Base-by-base conservation (phyloP, 768 basidiomycete genomes). In the Lyophyllum atratum region DNA sequence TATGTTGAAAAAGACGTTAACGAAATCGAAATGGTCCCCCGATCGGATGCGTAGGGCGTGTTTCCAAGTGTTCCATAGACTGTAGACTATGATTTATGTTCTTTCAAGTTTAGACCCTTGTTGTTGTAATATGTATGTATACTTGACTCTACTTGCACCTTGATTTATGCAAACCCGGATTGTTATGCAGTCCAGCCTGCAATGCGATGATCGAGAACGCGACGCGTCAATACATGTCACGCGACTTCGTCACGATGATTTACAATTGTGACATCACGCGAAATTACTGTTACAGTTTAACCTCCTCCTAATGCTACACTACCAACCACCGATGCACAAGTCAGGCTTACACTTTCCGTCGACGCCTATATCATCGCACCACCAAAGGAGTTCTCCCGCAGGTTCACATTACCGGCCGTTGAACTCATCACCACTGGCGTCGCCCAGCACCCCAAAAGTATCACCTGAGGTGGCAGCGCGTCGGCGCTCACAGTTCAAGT, bases 401-500 rank as follows among this genome's bases (percentile, higher is more conserved):
- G 49, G 50, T 4, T 52, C 58, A 10, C 50, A 59, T 45, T 66
- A 72, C 40, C 66, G 67, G 22, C 82, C 80, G 1, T 29, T 70
- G 4, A 78, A 73, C 52, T 82, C 85, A 0, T 86, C 85, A 0
- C 85, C 84, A 0, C 76, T 86, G 4, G 81, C 77, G 0, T 78
- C 79, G 25, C 76, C 79, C 5, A 64, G 57, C 31, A 69, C 70
- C 2, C 72, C 64, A n/a, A 76, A 63, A 31, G 72, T 78, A 0
- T 84, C 85, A 3, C 83, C 84, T 7, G 11, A 40, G 39, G 71
- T 76, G 7, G 69, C 69, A 25, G 71, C 77, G 59, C 81, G 85
- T 42, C 80, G 85, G 8, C 78, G 78, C 4, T 70, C 77, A n/a
- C 84, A 85, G 42, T 86, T 82, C 67, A 86, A 86, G 66, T 52